These are phyloP conservation scores for Sporothrix pseudoabietina DNA, from an alignment of 2,329 filamentous ascomycete genomes.

Conservation along the genomic window DNA sequence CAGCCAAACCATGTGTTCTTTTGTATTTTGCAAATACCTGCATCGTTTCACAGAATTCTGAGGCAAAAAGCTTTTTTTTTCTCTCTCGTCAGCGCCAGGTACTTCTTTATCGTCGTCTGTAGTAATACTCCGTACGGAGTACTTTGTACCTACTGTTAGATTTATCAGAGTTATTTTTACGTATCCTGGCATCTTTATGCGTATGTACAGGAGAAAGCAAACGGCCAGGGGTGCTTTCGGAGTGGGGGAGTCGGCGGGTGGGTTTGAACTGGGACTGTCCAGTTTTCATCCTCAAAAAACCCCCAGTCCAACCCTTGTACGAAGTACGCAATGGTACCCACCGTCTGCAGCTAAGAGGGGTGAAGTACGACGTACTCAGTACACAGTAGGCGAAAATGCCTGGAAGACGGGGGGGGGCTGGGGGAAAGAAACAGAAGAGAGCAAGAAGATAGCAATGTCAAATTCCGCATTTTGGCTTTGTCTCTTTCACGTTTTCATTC, in stretches of 20 bases:
- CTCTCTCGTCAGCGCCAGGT: neutral
- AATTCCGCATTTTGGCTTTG: neutral
- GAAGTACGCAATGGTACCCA: neutral
- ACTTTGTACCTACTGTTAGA: neutral
- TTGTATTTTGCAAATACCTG: neutral
- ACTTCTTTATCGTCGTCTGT: neutral
- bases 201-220: neutral
- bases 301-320: neutral
- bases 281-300: neutral
- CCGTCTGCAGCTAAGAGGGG: slow-evolving; percentile 16
- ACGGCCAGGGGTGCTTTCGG: neutral
- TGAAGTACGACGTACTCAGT: neutral
- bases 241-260: neutral
- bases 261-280: neutral
- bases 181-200: neutral
- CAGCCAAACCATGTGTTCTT: neutral
- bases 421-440: neutral
- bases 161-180: neutral
- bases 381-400: neutral
- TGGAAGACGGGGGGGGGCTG: neutral
- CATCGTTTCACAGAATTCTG: neutral
- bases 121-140: no score
- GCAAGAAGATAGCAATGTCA: neutral
- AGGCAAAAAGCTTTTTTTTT: neutral
- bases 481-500: neutral